Percentiles rank a stretch among this genome's conserved stretches.
These are phyloP conservation scores for Fusarium pseudocircinatum DNA, from an alignment of 2,329 filamentous ascomycete genomes.

Conservation along the genomic window DNA sequence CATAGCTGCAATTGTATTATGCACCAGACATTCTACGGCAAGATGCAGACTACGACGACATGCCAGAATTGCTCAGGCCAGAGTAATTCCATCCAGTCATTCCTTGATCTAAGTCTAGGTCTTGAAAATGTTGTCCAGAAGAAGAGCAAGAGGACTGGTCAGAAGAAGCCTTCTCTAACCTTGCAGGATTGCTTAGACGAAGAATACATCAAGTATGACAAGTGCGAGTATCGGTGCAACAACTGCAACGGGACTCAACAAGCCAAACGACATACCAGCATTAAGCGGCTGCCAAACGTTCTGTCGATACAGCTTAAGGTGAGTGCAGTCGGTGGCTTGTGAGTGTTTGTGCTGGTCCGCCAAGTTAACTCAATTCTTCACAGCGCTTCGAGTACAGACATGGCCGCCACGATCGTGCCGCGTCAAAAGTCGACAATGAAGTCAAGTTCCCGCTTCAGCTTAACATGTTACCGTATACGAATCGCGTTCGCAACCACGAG, in stretches of 20 bases:
- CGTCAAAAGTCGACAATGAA: constrained; percentile 87
- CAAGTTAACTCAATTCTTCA: constrained; percentile 2
- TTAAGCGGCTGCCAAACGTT: constrained; percentile 87
- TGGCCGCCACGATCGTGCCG: constrained; percentile 70
- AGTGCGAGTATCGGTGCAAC: constrained; percentile 88
- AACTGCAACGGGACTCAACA: constrained; percentile 81
- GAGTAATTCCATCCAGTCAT: constrained; percentile 85
- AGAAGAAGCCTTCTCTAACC: constrained; percentile 55
- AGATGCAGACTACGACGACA: constrained; percentile 88
- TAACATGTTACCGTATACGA: constrained; percentile 92
- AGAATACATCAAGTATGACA: constrained; percentile 87
- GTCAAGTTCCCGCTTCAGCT: constrained; percentile 87
- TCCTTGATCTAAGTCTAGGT: constrained; percentile 89
- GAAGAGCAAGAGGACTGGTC: constrained; percentile 63
- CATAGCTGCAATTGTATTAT: constrained; percentile 87
- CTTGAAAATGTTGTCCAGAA: constrained; percentile 80
- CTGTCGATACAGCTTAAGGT: constrained; percentile 94
- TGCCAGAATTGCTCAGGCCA: constrained; percentile 88
- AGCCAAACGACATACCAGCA: constrained; percentile 83
- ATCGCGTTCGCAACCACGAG: constrained; percentile 65
- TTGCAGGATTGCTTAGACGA: constrained; percentile 81
- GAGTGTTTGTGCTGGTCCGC: background rate
- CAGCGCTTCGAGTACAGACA: constrained; percentile 79
- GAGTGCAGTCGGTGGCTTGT: constrained; percentile 31
- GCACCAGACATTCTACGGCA: constrained; percentile 93